Evolutionary conservation across 768 basidiomycete genomes (phyloP), one percentile per base, ranked within the genome.

Genomic region (Boletus barrowsii): DNA sequence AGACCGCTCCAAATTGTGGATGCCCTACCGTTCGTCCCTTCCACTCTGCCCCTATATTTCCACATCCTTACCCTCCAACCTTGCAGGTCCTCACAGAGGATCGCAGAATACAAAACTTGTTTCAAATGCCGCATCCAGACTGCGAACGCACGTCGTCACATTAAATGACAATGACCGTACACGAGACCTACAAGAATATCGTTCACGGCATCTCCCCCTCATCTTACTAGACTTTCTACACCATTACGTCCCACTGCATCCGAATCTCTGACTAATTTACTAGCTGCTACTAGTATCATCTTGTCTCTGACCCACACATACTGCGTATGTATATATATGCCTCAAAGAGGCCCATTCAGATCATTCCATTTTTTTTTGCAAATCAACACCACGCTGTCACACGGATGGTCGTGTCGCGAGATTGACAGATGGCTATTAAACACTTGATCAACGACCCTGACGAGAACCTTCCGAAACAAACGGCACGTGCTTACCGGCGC

Each of bases 81-180:
- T 22, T 18, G 3, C 46, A 73, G 72, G 61, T 74, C 14, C 60
- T 73, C 0, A 74, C 73, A 17, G 73, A 73, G 18, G 51, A 72
- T 51, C 64, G 70, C 26, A 70, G 66, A 30, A 74, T 73, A 50
- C 72, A 73, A 9, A 73, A 73, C 32, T 10, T 73, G 37, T 73
- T 72, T 52, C 72, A 74, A 41, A 68, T 63, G 50, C 49, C 57
- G 13, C 68, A 74, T 48, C 62, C 70, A 35, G 73, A 73, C 35
- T 74, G 72, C 39, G 58, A 58, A 58, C 58, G 53, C 46, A 42
- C 42, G 35, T 14, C 57, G 32, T 29, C 57, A n/a, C 64, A 56
- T 55, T 66, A 49, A 53, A 26, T 18, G 43, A 45, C 9, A 35
- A 55, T 35, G 18, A 44, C 22, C 22, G 22, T 24, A 22, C 44